A percentile compares a stretch with the other conserved stretches of the same genome.
Conservation (phyloP, 2,329 filamentous ascomycete species). For the Pseudogymnoascus destructans region DNA sequence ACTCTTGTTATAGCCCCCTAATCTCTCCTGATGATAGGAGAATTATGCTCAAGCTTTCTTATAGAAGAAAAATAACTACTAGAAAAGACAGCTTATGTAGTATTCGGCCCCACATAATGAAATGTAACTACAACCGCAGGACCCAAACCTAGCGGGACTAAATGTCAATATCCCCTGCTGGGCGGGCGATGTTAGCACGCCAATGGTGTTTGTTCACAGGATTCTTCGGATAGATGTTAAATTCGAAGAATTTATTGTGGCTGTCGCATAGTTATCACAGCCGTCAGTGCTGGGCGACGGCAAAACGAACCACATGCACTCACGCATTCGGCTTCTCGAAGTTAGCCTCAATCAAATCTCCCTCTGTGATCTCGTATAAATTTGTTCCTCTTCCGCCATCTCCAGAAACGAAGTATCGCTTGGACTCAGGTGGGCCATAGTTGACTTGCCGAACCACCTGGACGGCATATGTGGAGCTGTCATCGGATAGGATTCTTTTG, state of each 20-base stretch:
- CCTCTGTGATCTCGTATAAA: conserved; percentile 28
- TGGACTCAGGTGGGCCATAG: conserved; percentile 32
- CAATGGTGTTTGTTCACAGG: conserved; percentile 34
- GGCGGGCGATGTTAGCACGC: conserved; percentile 32
- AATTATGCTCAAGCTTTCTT: no score
- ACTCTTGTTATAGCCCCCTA: not conserved
- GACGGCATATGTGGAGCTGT: conserved; percentile 21
- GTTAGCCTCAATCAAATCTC: conserved; percentile 30
- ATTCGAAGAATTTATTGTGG: conserved; percentile 36
- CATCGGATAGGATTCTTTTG: not conserved
- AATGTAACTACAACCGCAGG: not conserved
- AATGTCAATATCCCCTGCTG: conserved; percentile 30
- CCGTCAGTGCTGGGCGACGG: not conserved
- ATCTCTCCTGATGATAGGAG: not conserved
- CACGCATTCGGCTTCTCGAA: conserved; percentile 34
- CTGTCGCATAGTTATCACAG: conserved; percentile 24
- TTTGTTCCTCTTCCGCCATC: conserved; percentile 1
- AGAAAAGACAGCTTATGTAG: no score
- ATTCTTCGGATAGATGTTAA: conserved; percentile 37
- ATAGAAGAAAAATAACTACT: no score
- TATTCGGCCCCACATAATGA: no score
- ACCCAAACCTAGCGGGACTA: not conserved
- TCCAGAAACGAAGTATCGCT: conserved; percentile 30
- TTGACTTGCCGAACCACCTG: conserved; percentile 35
- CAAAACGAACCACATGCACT: conserved; percentile 14